A percentile compares a stretch with the other conserved stretches of the same genome.
These are phyloP conservation scores for Astraeus odoratus DNA, from an alignment of 768 basidiomycete genomes.

Conservation along the genomic window DNA sequence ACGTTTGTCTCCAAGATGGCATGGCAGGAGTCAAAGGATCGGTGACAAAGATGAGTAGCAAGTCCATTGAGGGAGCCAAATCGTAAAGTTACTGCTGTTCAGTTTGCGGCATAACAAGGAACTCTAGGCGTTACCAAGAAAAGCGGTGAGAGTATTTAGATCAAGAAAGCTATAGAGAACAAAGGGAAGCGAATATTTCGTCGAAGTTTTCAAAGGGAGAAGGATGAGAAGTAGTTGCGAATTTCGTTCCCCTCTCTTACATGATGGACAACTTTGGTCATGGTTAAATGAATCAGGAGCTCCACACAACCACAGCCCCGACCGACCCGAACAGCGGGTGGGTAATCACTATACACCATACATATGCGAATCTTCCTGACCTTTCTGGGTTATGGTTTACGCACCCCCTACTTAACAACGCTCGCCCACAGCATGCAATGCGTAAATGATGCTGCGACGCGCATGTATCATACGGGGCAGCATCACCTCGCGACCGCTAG, in stretches of 20 bases:
- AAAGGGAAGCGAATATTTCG: no score
- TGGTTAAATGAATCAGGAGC: background rate
- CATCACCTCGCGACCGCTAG: background rate
- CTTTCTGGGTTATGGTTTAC: background rate
- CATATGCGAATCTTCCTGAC: background rate
- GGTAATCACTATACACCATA: background rate
- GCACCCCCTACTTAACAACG: background rate
- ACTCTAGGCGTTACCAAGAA: no score
- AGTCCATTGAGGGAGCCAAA: no score
- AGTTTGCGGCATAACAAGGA: no score
- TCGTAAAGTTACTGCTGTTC: no score
- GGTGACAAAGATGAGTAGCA: no score
- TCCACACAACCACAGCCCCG: background rate
- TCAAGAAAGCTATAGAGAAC: no score
- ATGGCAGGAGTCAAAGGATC: no score
- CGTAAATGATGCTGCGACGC: background rate
- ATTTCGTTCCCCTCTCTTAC: background rate
- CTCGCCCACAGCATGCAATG: background rate
- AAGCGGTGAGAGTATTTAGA: no score
- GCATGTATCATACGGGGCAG: no score
- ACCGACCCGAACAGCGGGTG: background rate
- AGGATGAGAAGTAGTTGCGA: conserved; percentile 17
- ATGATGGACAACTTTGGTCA: background rate
- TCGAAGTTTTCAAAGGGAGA: no score
- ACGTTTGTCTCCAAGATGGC: no score